These are phyloP conservation scores for Licmophora abbreviata DNA, from an alignment of 108 stramenopile species.

Conservation along the genomic window DNA sequence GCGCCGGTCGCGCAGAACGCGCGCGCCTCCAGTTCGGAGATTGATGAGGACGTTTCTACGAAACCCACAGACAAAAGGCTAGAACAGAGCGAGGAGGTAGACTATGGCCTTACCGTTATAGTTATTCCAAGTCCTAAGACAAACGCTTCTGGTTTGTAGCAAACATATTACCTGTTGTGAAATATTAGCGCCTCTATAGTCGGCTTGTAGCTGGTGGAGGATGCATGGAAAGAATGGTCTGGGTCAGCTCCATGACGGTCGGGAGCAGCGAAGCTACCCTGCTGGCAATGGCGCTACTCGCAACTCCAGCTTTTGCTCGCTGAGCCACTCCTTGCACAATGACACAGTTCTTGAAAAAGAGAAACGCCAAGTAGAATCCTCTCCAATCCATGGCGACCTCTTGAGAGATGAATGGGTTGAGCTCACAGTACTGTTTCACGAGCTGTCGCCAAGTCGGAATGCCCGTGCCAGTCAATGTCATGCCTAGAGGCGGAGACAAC, in stretches of 20 bases:
- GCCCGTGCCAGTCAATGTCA: constrained; percentile 35
- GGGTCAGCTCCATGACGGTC: constrained; percentile 41
- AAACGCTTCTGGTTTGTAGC: too few species aligned
- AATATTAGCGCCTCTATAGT: too few species aligned
- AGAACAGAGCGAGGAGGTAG: too few species aligned
- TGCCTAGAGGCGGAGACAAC: too few species aligned
- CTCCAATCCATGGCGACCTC: constrained; percentile 38
- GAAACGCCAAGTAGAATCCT: constrained; percentile 75
- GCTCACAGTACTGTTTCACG: constrained; percentile 35
- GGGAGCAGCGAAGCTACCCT: constrained; percentile 65
- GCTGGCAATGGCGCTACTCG: constrained; percentile 69
- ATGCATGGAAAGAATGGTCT: constrained; percentile 31
- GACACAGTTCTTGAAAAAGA: constrained; percentile 90
- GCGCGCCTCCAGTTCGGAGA: too few species aligned
- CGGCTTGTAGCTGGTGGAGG: constrained; percentile 20
- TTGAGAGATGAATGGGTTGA: constrained; percentile 5
- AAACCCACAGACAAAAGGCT: too few species aligned
- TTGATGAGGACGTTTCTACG: too few species aligned
- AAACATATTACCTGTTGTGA: too few species aligned
- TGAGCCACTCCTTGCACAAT: constrained; percentile 95
- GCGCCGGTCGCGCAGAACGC: too few species aligned
- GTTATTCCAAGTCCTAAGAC: too few species aligned
- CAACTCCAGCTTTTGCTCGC: constrained; percentile 71
- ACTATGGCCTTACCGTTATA: too few species aligned
- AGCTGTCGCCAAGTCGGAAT: constrained; percentile 63